Evolutionary conservation across 768 basidiomycete species (phyloP).

Genomic region (Rhizopogon roseolus): DNA sequence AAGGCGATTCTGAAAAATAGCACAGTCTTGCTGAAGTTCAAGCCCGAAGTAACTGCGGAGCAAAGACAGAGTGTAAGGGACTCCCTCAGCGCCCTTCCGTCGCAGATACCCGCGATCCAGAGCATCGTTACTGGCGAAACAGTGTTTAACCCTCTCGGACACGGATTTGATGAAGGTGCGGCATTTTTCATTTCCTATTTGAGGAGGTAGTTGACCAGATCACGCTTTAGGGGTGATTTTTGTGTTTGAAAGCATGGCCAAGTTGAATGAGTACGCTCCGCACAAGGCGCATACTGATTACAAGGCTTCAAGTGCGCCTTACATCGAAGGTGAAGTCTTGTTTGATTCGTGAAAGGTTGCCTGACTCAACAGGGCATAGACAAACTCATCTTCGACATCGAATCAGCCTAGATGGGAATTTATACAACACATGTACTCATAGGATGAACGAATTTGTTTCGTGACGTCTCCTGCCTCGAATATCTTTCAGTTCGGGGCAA

Average conservation of each 20-base stretch:
- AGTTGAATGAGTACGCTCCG: constrained; percentile 7
- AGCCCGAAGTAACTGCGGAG: constrained; percentile 6
- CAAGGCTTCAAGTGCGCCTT: constrained; percentile 4
- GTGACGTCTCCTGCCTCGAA: too few relatives aligned
- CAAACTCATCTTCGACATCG: constrained; percentile 19
- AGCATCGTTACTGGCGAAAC: constrained; percentile 8
- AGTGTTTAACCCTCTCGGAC: constrained; percentile 14
- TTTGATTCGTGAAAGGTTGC: too few relatives aligned
- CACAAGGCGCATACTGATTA: constrained; percentile 13
- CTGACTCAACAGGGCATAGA: constrained; percentile 6
- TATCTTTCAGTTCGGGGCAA: too few relatives aligned
- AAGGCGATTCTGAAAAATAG: background rate
- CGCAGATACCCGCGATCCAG: constrained; percentile 15
- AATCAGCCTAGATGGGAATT: background rate
- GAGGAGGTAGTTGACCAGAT: background rate
- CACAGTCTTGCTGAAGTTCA: constrained; percentile 19
- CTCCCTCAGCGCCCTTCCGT: constrained; percentile 7
- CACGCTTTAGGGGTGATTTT: constrained; percentile 15
- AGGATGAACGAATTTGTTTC: background rate
- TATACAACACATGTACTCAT: too few relatives aligned
- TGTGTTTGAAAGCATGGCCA: constrained; percentile 14
- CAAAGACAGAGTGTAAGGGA: constrained; percentile 5
- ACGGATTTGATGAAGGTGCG: constrained; percentile 19
- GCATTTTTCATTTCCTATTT: background rate
- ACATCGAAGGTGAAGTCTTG: constrained; percentile 14